Base-by-base conservation (phyloP, 2,329 filamentous ascomycete species). In the Ustilaginoidea virens region DNA sequence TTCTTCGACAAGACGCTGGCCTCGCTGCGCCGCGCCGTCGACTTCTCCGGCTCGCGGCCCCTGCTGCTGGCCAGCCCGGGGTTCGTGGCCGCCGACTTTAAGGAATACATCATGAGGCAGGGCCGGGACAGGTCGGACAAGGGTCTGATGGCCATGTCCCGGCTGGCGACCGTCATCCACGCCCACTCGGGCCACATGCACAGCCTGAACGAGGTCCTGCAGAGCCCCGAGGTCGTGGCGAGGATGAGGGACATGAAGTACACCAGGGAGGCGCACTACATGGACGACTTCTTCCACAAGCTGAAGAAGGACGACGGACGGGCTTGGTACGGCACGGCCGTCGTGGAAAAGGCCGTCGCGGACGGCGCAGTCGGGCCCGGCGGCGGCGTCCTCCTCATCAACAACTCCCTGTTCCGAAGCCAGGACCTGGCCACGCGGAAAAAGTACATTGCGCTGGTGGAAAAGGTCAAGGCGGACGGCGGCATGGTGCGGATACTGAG, bases 401-500 rank as follows among this genome's bases (percentile, higher is more conserved):
- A 79, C 40, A 92, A 94, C 50, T 69, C 74, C 1, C 60, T 96
- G 1, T 96, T 98, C 52, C 67, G 90, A 27, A 85, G 79, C 39
- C 70, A 87, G 43, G 75, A 92, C 33, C 66, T 94, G 5, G 66
- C 62, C 1, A 76, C 74, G 33, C 65, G 90, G 40, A 80, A 76
- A 48, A 69, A 74, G 37, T 96, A 86, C 63, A 87, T 96, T 1
- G 60, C 60, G 7, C 62, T 96, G 25, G 86, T 96, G 4, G 87
- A 96, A 49, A 76, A 75, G 36, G 87, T 96, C n/a, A 73, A 75
- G 39, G 74, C 74, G 3, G 76, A 83, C 38, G 90, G 87, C 5
- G 90, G 87, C 2, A 85, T 94, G 39, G 81, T 83, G 1, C 65
- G 81, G 30, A 71, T 96, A n/a, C 56, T 96, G 17, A 96, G 87